phyloP scores from a whole-genome alignment of 805 yeast species.

The Metschnikowia lochheadii region DNA sequence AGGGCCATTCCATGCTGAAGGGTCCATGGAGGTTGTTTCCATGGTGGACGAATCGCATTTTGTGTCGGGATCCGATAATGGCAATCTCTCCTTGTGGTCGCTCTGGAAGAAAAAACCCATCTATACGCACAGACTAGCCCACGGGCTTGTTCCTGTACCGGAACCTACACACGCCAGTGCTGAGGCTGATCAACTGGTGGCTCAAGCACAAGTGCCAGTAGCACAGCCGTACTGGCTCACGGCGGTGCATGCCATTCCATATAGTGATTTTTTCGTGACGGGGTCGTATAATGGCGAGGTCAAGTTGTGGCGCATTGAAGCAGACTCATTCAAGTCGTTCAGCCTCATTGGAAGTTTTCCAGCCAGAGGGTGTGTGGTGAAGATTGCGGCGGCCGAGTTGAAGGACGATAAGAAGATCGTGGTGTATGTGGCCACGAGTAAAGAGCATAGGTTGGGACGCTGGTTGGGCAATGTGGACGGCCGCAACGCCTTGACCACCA shows the following conservation, averaged over 20 bases:
- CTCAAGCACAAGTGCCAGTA: slow-evolving; percentile 54
- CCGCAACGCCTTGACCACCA: slow-evolving; percentile 59
- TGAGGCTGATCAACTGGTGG: slow-evolving; percentile 52
- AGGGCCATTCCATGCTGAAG: slow-evolving; percentile 52
- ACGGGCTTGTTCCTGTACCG: slow-evolving; percentile 59
- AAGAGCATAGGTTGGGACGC: slow-evolving; percentile 86
- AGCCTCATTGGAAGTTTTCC: slow-evolving; percentile 50
- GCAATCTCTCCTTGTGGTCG: slow-evolving; percentile 87
- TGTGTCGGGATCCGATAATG: slow-evolving; percentile 94
- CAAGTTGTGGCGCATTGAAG: slow-evolving; percentile 72
- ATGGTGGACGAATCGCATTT: slow-evolving; percentile 93
- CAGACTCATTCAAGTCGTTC: slow-evolving; percentile 61
- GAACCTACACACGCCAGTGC: slow-evolving; percentile 39
- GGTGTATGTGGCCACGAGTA: slow-evolving; percentile 61
- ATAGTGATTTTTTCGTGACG: slow-evolving; percentile 73
- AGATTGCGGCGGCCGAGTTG: slow-evolving; percentile 54
- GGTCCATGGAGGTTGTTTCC: slow-evolving; percentile 82
- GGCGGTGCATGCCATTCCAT: slow-evolving; percentile 75
- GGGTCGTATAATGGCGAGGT: slow-evolving; percentile 87
- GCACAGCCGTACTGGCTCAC: slow-evolving; percentile 85
- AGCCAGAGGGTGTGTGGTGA: slow-evolving; percentile 68
- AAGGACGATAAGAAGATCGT: slow-evolving; percentile 45
- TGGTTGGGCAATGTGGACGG: slow-evolving; percentile 65
- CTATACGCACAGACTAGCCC: slow-evolving; percentile 64
- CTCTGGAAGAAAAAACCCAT: slow-evolving; percentile 85